Base-by-base conservation (phyloP, 495 filamentous ascomycete species). In the Usnea hakonensis region DNA sequence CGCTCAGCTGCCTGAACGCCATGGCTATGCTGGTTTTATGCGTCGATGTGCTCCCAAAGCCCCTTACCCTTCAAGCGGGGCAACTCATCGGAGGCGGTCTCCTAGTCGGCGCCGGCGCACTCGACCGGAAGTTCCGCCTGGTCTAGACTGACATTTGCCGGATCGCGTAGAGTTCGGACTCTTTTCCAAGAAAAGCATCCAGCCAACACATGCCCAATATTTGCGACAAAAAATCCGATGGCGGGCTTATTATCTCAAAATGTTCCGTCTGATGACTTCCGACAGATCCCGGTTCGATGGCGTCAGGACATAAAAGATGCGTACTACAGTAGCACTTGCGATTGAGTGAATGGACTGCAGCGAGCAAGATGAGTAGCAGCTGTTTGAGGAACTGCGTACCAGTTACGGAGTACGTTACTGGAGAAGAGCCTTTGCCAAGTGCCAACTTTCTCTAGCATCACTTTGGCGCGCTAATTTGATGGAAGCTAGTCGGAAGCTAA, bases 1-100 rank as follows among this genome's bases (percentile, higher is more conserved):
- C 70, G 53, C 59, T 67, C 26, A 72, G 58, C 59, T 66, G 69
- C 62, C 74, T 71, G 57, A 76, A 74, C 37, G 80, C 77, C 80
- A 83, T 83, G 33, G 61, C 72, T 57, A 58, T 43, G 56, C 36
- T 26, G 17, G n/a, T 54, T 32, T n/a, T 3, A n/a, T 52, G 36
- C n/a, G 35, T 38, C 53, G 16, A 38, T 48, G 19, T 23, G 23
- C 44, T 48, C 30, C 33, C 16, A 50, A 46, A 50, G 52, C 53
- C 52, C 11, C 16, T 32, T 44, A 23, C 33, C 38, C 32, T 32
- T 55, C 32, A 35, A 32, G 37, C 57, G 43, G 48, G 57, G 56
- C 43, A 55, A 41, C 44, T 64, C 63, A 60, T 56, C 32, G 30
- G 46, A 50, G 48, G 41, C 55, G 48, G 55, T 60, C 63, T 43